These are phyloP conservation scores for Stachybotrys chartarum DNA, from an alignment of 2,329 filamentous ascomycete genomes.

Conservation along the genomic window DNA sequence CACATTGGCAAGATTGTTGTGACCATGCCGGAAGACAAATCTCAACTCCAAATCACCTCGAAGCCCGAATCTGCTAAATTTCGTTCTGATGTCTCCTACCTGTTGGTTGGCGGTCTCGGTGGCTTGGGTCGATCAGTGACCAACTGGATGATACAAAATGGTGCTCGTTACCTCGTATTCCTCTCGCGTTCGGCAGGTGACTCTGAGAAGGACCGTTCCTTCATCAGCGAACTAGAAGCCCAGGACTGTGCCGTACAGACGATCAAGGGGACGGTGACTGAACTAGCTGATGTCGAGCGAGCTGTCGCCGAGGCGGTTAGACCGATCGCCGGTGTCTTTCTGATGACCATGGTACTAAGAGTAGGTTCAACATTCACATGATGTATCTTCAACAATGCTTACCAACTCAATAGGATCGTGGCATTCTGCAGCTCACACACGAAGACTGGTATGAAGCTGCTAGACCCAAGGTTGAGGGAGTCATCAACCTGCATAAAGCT, in stretches of 20 bases:
- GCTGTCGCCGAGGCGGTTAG: not conserved
- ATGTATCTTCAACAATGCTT: not conserved
- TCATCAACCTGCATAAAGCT: constrained; percentile 22
- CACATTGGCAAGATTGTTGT: constrained; percentile 36
- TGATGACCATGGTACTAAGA: constrained; percentile 18
- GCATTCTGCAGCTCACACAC: constrained; percentile 3
- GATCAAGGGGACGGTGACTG: constrained; percentile 15
- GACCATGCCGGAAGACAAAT: constrained; percentile 8
- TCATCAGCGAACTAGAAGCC: not conserved
- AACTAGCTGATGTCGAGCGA: not conserved
- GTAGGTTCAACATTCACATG: not conserved
- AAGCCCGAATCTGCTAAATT: constrained; percentile 4
- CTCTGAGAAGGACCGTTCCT: not conserved
- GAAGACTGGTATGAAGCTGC: constrained; percentile 15
- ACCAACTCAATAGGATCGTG: not conserved
- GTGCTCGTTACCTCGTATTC: constrained; percentile 17
- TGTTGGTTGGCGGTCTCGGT: constrained; percentile 23
- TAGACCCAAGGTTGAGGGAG: constrained; percentile 21
- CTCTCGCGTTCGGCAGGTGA: constrained; percentile 5
- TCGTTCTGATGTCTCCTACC: constrained; percentile 14
- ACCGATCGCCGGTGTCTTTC: constrained; percentile 3
- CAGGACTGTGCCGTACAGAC: not conserved
- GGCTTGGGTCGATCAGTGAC: constrained; percentile 20
- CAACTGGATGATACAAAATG: constrained; percentile 20
- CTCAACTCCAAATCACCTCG: not conserved